Base-by-base conservation (phyloP, 2,329 filamentous ascomycete genomes). In the Apiospora rasikravindrae region DNA sequence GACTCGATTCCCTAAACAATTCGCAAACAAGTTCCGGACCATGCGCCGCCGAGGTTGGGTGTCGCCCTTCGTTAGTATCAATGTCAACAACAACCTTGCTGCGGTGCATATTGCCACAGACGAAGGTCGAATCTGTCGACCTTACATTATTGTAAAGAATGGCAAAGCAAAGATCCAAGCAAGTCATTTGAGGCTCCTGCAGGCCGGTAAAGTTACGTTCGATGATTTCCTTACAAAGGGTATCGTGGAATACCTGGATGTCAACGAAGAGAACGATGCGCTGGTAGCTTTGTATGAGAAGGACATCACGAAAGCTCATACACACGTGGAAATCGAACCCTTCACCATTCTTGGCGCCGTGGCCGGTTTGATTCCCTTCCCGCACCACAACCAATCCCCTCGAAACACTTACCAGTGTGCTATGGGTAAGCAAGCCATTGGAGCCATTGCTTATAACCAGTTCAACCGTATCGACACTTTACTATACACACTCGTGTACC, bases 401-500 rank as follows among this genome's bases (percentile, higher is more conserved):
- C 90, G 96, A 88, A 99, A 99, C 81, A 99, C 96, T 0, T 99
- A 99, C 80, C 96, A 98, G 87, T 98, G 96, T 84, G 96, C 96
- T 84, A 99, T 99, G 96, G 96, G 96, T 89, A 99, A 99, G 85
- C 96, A 99, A 93, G 96, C 96, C 51, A 98, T 99, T 81, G 96
- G 96, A 45, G 95, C 96, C 45, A 98, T 99, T 80, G 96, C 96
- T 22, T 97, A 98, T 80, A 99, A 99, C 80, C 96, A 99, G 82
- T 98, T 98, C 84, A 94, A 96, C 78, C 92, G 96, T 71, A 98
- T 99, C 81, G 96, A 99, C 79, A 98, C 96, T 0, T 87, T 99
- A 22, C 89, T 99, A 8, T 98, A 98, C 81, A 93, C 98, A 1
- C 94, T 99, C 85, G 96, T 99, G 4, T 99, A 99, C 79, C 96